phyloP scores from a whole-genome alignment of 768 basidiomycete genomes.

The Gymnopilus junonius region DNA sequence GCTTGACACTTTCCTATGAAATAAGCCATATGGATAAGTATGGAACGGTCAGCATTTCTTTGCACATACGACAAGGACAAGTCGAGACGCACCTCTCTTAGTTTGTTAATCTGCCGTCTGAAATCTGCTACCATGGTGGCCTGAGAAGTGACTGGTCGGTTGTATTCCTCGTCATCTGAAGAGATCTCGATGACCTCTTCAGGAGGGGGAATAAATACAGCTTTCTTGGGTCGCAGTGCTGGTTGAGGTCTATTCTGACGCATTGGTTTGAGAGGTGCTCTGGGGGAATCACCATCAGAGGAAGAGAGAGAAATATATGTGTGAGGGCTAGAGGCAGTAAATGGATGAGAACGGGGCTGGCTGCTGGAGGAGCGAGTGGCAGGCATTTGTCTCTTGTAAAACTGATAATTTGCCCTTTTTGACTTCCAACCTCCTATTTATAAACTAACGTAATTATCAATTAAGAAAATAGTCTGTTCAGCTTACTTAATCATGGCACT shows the following conservation, averaged over 20 bases:
- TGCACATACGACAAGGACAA: not conserved
- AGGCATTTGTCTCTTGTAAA: constrained; percentile 29
- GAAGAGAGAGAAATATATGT: constrained; percentile 34
- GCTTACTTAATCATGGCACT: constrained; percentile 15
- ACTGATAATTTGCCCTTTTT: constrained; percentile 16
- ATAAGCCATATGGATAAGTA: not conserved
- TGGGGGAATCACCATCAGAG: constrained; percentile 32
- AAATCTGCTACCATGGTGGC: constrained; percentile 35
- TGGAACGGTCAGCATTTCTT: not conserved
- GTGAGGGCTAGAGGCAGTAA: constrained; percentile 17
- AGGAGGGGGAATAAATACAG: constrained; percentile 3
- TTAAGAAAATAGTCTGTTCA: constrained; percentile 19
- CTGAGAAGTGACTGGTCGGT: constrained; percentile 13
- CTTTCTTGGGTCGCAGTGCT: constrained; percentile 18
- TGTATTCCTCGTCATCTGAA: constrained; percentile 51
- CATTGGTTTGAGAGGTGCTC: not conserved
- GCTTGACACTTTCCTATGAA: constrained; percentile 36
- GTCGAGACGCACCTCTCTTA: constrained; percentile 44
- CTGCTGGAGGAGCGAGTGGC: constrained; percentile 29
- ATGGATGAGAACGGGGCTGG: constrained; percentile 18
- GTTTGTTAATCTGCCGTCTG: constrained; percentile 43
- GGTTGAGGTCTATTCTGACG: constrained; percentile 20
- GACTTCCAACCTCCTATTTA: constrained; percentile 1
- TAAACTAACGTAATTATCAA: not conserved
- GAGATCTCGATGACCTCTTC: constrained; percentile 59